A percentile compares a stretch with the other conserved stretches of the same genome.
phyloP scores from a whole-genome alignment of 495 filamentous ascomycete species.

The Opeltia flavorubescens region DNA sequence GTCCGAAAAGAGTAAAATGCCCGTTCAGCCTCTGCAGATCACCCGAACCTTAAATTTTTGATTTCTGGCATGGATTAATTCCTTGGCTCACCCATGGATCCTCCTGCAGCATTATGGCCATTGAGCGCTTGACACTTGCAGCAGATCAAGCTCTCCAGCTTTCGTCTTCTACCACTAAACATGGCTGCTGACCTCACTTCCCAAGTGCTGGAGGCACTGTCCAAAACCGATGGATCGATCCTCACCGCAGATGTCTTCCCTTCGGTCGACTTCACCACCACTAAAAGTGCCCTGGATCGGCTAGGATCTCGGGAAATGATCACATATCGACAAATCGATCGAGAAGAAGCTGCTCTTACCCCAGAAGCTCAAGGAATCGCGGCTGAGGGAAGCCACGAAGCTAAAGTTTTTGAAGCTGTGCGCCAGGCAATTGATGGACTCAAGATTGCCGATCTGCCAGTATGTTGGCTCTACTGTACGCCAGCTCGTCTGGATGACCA shows the following conservation, averaged over 20 bases:
- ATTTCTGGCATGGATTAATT: too few species aligned
- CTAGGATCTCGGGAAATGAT: conserved; percentile 76
- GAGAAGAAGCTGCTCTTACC: conserved; percentile 65
- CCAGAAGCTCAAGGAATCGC: conserved; percentile 65
- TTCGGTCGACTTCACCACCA: conserved; percentile 45
- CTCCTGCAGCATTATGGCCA: too few species aligned
- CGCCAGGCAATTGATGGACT: conserved; percentile 62
- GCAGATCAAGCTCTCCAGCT: background rate
- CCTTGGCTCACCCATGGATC: background rate
- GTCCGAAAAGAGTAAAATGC: background rate
- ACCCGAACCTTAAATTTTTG: background rate
- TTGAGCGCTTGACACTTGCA: too few species aligned
- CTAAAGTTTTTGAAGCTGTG: conserved; percentile 81
- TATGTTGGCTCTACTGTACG: conserved; percentile 21
- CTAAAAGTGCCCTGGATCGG: conserved; percentile 81
- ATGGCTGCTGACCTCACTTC: conserved; percentile 51
- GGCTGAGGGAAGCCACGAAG: conserved; percentile 82
- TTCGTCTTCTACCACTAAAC: background rate
- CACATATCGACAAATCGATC: conserved; percentile 64
- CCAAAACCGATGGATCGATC: conserved; percentile 47
- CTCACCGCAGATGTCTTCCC: conserved; percentile 68
- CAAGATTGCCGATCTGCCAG: conserved; percentile 62
- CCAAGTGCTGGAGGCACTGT: conserved; percentile 52
- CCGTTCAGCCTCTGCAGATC: background rate
- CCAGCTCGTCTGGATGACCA: conserved; percentile 10